Evolutionary conservation across 179 eudicot genomes (phyloP).

Genomic region (Silene vulgaris): DNA sequence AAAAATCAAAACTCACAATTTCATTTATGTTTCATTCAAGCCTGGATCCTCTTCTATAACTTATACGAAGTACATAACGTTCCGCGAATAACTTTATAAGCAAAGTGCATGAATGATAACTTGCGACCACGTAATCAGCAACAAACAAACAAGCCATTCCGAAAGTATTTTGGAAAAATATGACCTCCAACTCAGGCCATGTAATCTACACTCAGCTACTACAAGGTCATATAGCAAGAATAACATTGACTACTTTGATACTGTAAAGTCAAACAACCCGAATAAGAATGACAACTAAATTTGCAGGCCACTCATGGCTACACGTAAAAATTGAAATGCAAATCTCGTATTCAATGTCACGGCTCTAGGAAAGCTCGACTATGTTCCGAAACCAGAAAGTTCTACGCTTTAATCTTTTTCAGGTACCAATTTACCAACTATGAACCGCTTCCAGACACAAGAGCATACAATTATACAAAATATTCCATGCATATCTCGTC

Average conservation of each 20-base stretch:
- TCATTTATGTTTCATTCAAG: not conserved
- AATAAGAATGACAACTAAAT: no score
- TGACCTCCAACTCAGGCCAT: not conserved
- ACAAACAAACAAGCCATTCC: not conserved
- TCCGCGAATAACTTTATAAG: not conserved
- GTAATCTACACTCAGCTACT: not conserved
- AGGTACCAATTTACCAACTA: no score
- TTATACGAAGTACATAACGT: not conserved
- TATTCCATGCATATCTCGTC: no score
- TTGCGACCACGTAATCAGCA: not conserved
- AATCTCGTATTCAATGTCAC: no score
- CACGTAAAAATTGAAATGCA: no score
- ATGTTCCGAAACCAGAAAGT: no score
- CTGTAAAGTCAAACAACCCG: no score
- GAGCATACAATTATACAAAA: no score
- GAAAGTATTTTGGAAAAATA: not conserved
- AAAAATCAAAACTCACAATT: not conserved
- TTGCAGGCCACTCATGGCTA: no score
- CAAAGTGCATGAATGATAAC: not conserved
- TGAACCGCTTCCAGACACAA: no score
- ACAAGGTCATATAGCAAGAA: slow-evolving; percentile 4
- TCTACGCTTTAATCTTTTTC: no score
- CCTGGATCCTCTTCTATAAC: not conserved
- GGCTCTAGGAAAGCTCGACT: no score
- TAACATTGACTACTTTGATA: not conserved